Base-by-base conservation (phyloP, 257 asterid species). In the Ballota nigra region DNA sequence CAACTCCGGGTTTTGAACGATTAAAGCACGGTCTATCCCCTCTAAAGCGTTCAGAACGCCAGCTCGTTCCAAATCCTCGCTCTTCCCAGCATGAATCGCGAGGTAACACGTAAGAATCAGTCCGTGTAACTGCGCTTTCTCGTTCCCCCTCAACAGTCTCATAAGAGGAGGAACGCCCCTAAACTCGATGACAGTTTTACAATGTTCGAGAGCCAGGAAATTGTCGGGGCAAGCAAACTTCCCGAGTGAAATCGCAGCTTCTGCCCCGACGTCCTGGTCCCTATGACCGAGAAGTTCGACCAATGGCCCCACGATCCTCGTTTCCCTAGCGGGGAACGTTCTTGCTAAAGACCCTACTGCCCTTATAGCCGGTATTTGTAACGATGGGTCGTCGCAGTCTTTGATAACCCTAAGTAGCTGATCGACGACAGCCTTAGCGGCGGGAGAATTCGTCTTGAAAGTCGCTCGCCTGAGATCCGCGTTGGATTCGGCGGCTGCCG, bases 361-460 rank as follows among this genome's bases (percentile, higher is more conserved):
- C 71, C 83, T 69, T 69, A 86, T 75, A 34, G 96, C 93, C 0
- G 88, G 83, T 20, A 76, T 71, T 19, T 75, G 85, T 63, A 86
- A 61, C 8, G 29, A 56, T 0, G 89, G 73, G 12, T 82, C 79
- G 7, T 78, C 80, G 0, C 69, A 80, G 36, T 85, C 85, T 43
- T 82, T 77, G 18, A 87, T 87, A 45, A 91, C 77, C 78, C 82
- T 82, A 10, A 89, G 75, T n/a, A 91, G 83, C 83, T 91, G 97
- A 77, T 86, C 91, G n/a, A 91, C 91, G 1, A 91, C 90, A 0
- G 95, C 97, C 79, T 87, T 91, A 5, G 95, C 90, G 33, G 97
- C 92, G 0, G 90, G 89, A 4, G 97, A 91, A 64, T 86, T 91
- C 4, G 88, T 75, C 86, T 83, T 91, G 79, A 91, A 91, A 23